Evolutionary conservation across 352 stramenopile genomes (phyloP).

Genomic region (Pythium insidiosum): DNA sequence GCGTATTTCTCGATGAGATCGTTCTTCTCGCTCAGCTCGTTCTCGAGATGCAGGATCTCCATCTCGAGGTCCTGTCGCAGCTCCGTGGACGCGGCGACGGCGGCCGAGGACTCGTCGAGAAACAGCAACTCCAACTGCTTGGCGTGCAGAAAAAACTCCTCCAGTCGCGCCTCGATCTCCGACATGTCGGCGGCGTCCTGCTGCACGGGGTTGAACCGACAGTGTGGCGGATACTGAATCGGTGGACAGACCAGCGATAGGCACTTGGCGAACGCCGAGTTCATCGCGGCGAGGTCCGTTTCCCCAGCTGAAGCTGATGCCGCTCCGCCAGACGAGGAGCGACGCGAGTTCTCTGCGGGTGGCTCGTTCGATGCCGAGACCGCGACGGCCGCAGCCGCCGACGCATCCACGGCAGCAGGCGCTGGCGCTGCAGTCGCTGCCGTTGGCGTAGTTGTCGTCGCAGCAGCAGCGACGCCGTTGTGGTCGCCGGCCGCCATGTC

Average conservation of each 20-base stretch:
- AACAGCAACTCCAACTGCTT: slow-evolving; percentile 80
- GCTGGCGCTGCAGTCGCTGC: no score
- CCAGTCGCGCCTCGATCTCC: slow-evolving; percentile 58
- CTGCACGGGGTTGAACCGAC: slow-evolving; percentile 76
- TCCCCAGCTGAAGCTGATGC: no score
- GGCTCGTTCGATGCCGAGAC: no score
- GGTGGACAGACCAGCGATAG: slow-evolving; percentile 66
- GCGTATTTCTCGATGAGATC: slow-evolving; percentile 81
- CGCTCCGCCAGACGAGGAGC: no score
- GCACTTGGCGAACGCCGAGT: slow-evolving; percentile 61
- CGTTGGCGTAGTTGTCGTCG: no score
- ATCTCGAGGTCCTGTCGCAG: slow-evolving; percentile 53
- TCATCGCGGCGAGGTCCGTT: slow-evolving; percentile 69
- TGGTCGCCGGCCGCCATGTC: no score
- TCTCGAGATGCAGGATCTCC: slow-evolving; percentile 69
- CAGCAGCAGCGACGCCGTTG: no score
- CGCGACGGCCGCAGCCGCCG: no score
- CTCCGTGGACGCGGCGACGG: neutral
- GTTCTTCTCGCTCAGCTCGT: slow-evolving; percentile 75
- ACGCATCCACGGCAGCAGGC: no score
- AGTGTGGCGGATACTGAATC: slow-evolving; percentile 80
- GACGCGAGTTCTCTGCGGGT: no score
- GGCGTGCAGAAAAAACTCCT: slow-evolving; percentile 73
- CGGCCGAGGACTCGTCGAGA: slow-evolving; percentile 26
- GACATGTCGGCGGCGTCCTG: slow-evolving; percentile 67